Base-by-base conservation (phyloP, 441 rosid species). In the Populus hybrid region DNA sequence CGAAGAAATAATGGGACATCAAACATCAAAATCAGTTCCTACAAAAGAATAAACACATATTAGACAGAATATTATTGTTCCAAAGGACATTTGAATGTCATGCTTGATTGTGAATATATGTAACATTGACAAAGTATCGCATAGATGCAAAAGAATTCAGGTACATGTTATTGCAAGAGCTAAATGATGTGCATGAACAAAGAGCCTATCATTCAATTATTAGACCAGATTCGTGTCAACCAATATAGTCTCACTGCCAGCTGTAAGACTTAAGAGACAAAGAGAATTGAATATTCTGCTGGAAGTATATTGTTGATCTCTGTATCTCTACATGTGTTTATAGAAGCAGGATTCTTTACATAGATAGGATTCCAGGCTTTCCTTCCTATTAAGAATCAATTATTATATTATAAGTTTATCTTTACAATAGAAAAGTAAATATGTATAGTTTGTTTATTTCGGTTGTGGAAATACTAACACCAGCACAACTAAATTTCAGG, bases 1-100 rank as follows among this genome's bases (percentile, higher is more conserved):
- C 87, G 93, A 68, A 88, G 85, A 79, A 93, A 87, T 65, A 90
- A 76, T 3, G 98, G 91, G 72, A 92, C 83, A 80, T 95, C 98
- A 81, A 95, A 88, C 93, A 92, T 93, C 80, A 95, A 87, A 76
- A 82, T 77, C 82, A 95, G 76, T 74, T 77, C 97, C 97, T 93
- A 75, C 72, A 72, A 85, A 76, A 79, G 78, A 59, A 72, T n/a
- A 72, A 54, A 26, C 26, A 1, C 8, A 40, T n/a, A 73, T 77
- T 38, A 84, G 46, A 79, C 54, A 54, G 61, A 16, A 54, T 18
- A 54, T 18, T 5, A 0, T 16, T 38, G 69, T 67, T 24, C 11
- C 74, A 77, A 81, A 57, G 50, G 67, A 54, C n/a, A 38, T 21
- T 16, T 14, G 36, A 74, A 28, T 63, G 24, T 14, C n/a, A 46